Base-by-base conservation (phyloP, 2,329 filamentous ascomycete species). In the Periconia macrospinosa region DNA sequence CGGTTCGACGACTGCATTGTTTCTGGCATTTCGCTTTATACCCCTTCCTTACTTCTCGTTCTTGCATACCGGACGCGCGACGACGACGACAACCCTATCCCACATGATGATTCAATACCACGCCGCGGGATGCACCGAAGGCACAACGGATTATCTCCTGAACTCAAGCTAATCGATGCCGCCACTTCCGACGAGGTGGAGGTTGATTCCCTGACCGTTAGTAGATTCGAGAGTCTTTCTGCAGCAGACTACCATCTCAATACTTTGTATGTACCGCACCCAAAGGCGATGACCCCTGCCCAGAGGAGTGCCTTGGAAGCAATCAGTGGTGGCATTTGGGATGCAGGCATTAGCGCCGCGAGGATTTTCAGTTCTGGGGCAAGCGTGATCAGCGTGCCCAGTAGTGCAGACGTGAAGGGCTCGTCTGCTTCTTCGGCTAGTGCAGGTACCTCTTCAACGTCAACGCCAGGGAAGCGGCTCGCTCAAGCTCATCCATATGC, bases 21-120 rank as follows among this genome's bases (percentile, higher is more conserved):
- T 79, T 96, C 94, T 71, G 94, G 94, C 67, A 89, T 99, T 75
- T 95, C 93, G 60, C 83, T 99, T 76, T 97, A 97, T 86, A 96
- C 92, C 71, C 91, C 91, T 71, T 94, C 86, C 70, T 82, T 96
- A 63, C 83, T 99, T 74, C 84, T 96, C 66, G 89, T 97, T 67
- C 88, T 99, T 77, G 92, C 92, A 69, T 97, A 95, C 76, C 87
- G 92, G 67, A 87, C 87, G 56, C 85, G 87, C 37, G 89, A 91
- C 44, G 81, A 87, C 9, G 83, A 89, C n/a, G 83, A 86, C 14
- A 82, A 87, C 10, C 81, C 71, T 33, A 70, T 79, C 67, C 33
- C 33, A n/a, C 33, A 37, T 13, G 33, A 37, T 37, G 33, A 45
- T 45, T n/a, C 43, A 17, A 45, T 45, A 30, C 43, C 43, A 6